Evolutionary conservation across 2,329 filamentous ascomycete genomes (phyloP), one percentile per base, ranked within the genome.

Genomic region (Diaporthe velutina): DNA sequence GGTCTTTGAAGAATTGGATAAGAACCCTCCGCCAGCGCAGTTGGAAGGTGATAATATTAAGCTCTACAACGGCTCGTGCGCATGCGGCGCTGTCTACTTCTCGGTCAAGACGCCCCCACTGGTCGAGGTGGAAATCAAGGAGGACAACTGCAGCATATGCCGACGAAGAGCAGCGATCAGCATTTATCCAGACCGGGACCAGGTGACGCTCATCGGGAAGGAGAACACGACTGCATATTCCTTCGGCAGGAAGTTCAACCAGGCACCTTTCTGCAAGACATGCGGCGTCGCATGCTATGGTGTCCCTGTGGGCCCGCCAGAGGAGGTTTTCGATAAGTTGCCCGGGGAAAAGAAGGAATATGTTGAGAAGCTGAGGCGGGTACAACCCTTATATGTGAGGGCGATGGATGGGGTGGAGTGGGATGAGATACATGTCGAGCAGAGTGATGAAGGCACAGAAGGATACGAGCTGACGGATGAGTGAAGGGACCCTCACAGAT

Each of bases 91-190:
- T 0, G 77, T 82, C 0, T 72, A 74, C 42, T 74, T 79, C 30
- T 72, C 78, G 2, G 70, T 81, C 2, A 66, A 76, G 7, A 75
- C 70, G 9, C 42, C 73, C 1, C 72, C 77, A 4, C 68, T 76
- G 81, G 74, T 83, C 79, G 28, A 84, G 80, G 64, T 87, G 82
- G 76, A 87, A 83, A 52, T 87, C 82, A 78, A 84, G 81, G 73
- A 86, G 82, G 76, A 85, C 81, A 78, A 85, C 83, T 79, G 83
- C 71, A 82, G 82, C 70, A 79, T 77, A 30, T 83, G 81, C 73
- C 73, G 79, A 38, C 76, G 82, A 17, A 82, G 82, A 78, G 82
- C 79, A 1, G 80, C 78, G 19, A 75, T 82, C 12, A 80, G 79
- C 5, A 77, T 81, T 2, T 82, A 82, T 15, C 80, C 80, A 1